A percentile compares a stretch with the other conserved stretches of the same genome.
Conservation (phyloP, 306 rosid genomes). For the Lotus japonicus region DNA sequence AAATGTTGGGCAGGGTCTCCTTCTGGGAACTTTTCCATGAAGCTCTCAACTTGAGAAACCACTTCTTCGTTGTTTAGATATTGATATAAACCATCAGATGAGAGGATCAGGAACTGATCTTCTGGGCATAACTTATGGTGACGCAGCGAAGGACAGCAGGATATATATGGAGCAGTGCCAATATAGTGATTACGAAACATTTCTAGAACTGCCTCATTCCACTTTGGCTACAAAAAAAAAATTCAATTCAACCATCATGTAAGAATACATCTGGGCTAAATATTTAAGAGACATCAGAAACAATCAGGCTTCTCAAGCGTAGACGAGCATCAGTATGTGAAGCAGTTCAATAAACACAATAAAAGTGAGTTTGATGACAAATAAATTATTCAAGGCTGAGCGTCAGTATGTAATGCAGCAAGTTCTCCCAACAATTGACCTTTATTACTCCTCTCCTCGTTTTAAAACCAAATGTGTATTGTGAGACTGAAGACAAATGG, state of each 20-base stretch:
- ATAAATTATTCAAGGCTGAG: neutral
- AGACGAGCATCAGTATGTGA: neutral
- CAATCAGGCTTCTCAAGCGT: slow-evolving; percentile 9
- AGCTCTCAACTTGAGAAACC: slow-evolving; percentile 84
- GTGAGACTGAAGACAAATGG: neutral
- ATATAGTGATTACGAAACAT: slow-evolving; percentile 94
- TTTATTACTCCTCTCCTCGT: neutral
- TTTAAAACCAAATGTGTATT: neutral
- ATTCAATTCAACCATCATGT: slow-evolving; percentile 22
- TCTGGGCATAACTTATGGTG: slow-evolving; percentile 79
- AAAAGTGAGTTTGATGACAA: neutral
- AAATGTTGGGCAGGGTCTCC: slow-evolving; percentile 99
- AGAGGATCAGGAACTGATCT: slow-evolving; percentile 93
- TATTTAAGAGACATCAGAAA: slow-evolving; percentile 4
- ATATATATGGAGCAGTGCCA: slow-evolving; percentile 89
- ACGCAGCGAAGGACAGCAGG: slow-evolving; percentile 86
- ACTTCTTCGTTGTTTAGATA: slow-evolving; percentile 94
- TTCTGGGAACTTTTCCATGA: slow-evolving; percentile 97
- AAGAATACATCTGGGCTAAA: slow-evolving; percentile 11
- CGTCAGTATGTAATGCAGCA: neutral
- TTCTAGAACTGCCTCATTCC: slow-evolving; percentile 80
- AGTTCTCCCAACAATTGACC: slow-evolving; percentile 8
- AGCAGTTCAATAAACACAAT: slow-evolving; percentile 8
- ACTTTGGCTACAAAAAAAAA: slow-evolving; percentile 76
- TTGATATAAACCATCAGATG: slow-evolving; percentile 96